These are phyloP conservation scores for Tripterygium wilfordii DNA, from an alignment of 177 flowering plant species.

Conservation along the genomic window DNA sequence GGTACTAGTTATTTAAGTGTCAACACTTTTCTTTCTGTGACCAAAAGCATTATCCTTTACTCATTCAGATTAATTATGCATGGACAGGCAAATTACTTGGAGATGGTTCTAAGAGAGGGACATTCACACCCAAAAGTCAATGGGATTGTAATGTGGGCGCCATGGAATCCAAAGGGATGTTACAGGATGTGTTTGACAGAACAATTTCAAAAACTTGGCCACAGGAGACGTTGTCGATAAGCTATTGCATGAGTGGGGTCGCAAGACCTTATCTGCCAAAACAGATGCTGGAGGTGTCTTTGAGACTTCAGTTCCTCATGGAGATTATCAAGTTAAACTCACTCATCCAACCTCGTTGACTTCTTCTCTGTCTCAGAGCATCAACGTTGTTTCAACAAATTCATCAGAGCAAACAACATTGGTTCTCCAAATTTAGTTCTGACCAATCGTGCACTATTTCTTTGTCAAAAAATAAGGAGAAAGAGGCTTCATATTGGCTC, in stretches of 20 bases:
- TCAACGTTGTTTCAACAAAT: background rate
- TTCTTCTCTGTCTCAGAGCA: background rate
- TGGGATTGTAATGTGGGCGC: slow-evolving; percentile 49
- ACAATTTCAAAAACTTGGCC: slow-evolving; percentile 40
- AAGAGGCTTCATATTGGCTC: background rate
- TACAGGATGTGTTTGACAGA: slow-evolving; percentile 48
- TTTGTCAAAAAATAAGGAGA: background rate
- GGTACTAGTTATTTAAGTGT: slow-evolving; percentile 11
- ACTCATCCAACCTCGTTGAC: background rate
- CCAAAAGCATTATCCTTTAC: no score
- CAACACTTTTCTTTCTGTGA: background rate
- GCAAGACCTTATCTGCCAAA: slow-evolving; percentile 3
- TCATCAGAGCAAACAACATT: background rate
- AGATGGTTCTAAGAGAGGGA: slow-evolving; percentile 32
- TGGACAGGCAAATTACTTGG: slow-evolving; percentile 27
- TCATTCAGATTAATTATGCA: no score
- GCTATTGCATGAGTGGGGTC: slow-evolving; percentile 24
- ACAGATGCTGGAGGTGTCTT: slow-evolving; percentile 31
- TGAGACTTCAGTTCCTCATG: slow-evolving; percentile 16
- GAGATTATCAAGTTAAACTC: slow-evolving; percentile 6
- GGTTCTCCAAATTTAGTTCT: slow-evolving; percentile 1
- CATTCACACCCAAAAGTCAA: slow-evolving; percentile 31
- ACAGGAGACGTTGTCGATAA: slow-evolving; percentile 55
- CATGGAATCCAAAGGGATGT: slow-evolving; percentile 30
- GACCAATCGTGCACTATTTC: no score